Base-by-base conservation (phyloP, 768 basidiomycete species). In the Fistulinella prunicolor region DNA sequence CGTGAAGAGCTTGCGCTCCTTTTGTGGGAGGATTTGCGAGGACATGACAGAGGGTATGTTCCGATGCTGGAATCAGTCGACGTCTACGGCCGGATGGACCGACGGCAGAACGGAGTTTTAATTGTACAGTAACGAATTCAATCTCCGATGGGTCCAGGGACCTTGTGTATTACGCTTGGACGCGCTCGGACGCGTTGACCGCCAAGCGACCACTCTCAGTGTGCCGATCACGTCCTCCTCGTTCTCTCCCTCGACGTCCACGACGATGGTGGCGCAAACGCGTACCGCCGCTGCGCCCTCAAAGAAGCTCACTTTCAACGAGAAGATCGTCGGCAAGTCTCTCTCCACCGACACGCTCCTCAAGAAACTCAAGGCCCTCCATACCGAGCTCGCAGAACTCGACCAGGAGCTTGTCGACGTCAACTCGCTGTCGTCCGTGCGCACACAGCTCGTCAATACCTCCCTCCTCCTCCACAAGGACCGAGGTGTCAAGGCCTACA, bases 381-480 rank as follows among this genome's bases (percentile, higher is more conserved):
- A 89, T 57, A 71, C 73, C 28, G 83, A 89, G 54, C 80, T 99
- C 37, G 83, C 85, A 6, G 80, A 78, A 10, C 74, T 95, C 54
- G 94, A 96, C 61, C 95, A 97, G 68, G 94, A 96, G 58, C 70
- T 71, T 36, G 82, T 91, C 62, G 93, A 96, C 65, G 75, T 80
- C 28, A 59, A 64, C 43, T 91, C 93, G 0, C 81, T 99, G 46
- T 69, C 73, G 47, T 63, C 72, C 24, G 83, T 84, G 21, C 82
- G 85, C 50, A 81, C 85, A 42, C 92, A 96, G 59, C 82, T 98
- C 62, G 79, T 94, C 49, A 76, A 77, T 65, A 79, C 79, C 1
- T 79, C 85, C 4, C 80, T 98, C 28, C 78, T 98, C 22, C 81
- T 96, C 23, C 94, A 97, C 76, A 96, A 91, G 68, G 96, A 99